A percentile compares a stretch with the other conserved stretches of the same genome.
phyloP scores from a whole-genome alignment of 202 grass and related monocot genomes.

The Carex arenaria region DNA sequence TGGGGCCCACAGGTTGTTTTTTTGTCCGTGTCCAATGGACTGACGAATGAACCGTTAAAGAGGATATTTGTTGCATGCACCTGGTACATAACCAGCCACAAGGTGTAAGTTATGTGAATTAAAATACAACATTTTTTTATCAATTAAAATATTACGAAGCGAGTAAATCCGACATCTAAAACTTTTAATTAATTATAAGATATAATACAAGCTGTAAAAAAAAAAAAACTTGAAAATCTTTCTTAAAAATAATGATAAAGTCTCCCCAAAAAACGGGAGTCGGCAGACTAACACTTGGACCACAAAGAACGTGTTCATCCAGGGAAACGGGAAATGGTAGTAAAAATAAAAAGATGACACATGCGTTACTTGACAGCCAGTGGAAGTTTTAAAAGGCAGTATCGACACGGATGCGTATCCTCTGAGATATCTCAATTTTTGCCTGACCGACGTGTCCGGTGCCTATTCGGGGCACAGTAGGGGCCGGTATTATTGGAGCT shows the following conservation, averaged over 20 bases:
- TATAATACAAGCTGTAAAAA: neutral
- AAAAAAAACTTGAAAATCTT: neutral
- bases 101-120: too few relatives aligned
- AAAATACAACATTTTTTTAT: neutral
- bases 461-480: too few relatives aligned
- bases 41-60: slow-evolving; percentile 48
- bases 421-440: too few relatives aligned
- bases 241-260: neutral
- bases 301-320: slow-evolving; percentile 1
- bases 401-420: too few relatives aligned
- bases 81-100: neutral
- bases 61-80: slow-evolving; percentile 19
- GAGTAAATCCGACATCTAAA: too few relatives aligned
- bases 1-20: neutral
- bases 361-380: neutral
- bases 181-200: neutral
- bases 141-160: too few relatives aligned
- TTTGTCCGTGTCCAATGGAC: neutral
- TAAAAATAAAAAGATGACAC: neutral
- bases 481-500: too few relatives aligned
- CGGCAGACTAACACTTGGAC: neutral
- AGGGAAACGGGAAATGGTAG: neutral
- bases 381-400: neutral
- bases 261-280: too few relatives aligned
- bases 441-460: too few relatives aligned